phyloP scores from a whole-genome alignment of 2,329 filamentous ascomycete genomes.

The Penicillium sp. region DNA sequence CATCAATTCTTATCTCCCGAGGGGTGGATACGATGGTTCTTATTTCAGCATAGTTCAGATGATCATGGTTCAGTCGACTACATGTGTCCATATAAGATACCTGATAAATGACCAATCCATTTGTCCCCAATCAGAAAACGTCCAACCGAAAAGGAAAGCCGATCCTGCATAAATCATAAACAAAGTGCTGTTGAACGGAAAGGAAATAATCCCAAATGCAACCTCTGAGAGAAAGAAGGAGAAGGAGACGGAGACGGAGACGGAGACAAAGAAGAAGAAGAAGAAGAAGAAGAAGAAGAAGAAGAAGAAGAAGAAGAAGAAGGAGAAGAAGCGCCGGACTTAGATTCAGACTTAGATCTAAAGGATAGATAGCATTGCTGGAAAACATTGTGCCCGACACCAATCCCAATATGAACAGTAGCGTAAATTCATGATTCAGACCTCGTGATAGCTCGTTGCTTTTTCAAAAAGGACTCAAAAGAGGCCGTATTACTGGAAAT shows the following conservation, averaged over 20 bases:
- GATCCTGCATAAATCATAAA: background rate
- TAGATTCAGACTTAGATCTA: background rate
- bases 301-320: background rate
- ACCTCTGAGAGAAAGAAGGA: background rate
- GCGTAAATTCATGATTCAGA: constrained; percentile 24
- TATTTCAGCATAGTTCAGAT: background rate
- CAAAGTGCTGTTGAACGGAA: background rate
- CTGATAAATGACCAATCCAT: background rate
- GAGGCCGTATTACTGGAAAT: constrained; percentile 4
- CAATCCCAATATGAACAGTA: constrained; percentile 9
- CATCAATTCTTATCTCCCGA: constrained; percentile 6
- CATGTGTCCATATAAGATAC: background rate
- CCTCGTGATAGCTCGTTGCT: constrained; percentile 9
- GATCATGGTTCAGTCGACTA: background rate
- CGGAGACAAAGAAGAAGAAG: background rate
- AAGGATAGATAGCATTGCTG: background rate
- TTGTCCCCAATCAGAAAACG: background rate
- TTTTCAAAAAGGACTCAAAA: background rate
- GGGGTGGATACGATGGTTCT: background rate
- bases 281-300: background rate
- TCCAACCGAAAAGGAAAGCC: background rate
- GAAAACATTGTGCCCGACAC: constrained; percentile 4
- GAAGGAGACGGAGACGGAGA: too few species aligned
- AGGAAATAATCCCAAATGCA: background rate
- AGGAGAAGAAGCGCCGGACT: background rate